These are phyloP conservation scores for Drechmeria coniospora DNA, from an alignment of 2,329 filamentous ascomycete species.

Conservation along the genomic window DNA sequence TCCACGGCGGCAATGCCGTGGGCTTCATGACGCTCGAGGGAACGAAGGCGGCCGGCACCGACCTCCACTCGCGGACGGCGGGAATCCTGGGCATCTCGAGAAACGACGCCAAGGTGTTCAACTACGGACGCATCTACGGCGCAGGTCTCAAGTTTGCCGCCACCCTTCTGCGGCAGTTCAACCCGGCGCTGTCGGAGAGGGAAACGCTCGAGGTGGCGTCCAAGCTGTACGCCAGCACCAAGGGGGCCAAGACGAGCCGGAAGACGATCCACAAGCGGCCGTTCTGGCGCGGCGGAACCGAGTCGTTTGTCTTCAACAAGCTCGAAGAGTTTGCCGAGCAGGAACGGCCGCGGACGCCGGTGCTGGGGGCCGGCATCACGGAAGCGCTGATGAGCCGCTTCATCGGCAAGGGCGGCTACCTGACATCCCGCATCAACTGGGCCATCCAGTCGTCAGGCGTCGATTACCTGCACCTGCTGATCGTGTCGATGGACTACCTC, in stretches of 20 bases:
- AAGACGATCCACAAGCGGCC: conserved; percentile 55
- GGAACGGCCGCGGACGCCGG: conserved; percentile 76
- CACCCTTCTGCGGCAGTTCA: conserved; percentile 84
- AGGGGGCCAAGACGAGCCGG: conserved; percentile 70
- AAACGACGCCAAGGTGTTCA: conserved; percentile 95
- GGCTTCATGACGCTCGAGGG: conserved; percentile 99
- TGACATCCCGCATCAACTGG: conserved; percentile 97
- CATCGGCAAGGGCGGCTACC: conserved; percentile 77
- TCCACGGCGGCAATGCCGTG: conserved; percentile 92
- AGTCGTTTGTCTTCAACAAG: conserved; percentile 96
- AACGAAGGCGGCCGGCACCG: conserved; percentile 83
- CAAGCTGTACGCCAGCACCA: conserved; percentile 76
- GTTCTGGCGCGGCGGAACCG: conserved; percentile 93
- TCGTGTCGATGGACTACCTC: conserved; percentile 89
- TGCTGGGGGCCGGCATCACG: conserved; percentile 87
- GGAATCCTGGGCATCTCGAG: conserved; percentile 83
- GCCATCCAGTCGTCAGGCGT: conserved; percentile 95
- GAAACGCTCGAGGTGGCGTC: conserved; percentile 63
- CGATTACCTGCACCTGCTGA: conserved; percentile 88
- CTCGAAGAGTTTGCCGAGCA: conserved; percentile 97
- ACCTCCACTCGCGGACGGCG: conserved; percentile 87
- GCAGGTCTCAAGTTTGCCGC: conserved; percentile 88
- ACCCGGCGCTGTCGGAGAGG: conserved; percentile 64
- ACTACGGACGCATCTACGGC: conserved; percentile 98
- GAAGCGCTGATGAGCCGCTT: conserved; percentile 83